A percentile compares a stretch with the other conserved stretches of the same genome.
Conservation (phyloP, 495 filamentous ascomycete genomes). For the Aspergillus hancockii region DNA sequence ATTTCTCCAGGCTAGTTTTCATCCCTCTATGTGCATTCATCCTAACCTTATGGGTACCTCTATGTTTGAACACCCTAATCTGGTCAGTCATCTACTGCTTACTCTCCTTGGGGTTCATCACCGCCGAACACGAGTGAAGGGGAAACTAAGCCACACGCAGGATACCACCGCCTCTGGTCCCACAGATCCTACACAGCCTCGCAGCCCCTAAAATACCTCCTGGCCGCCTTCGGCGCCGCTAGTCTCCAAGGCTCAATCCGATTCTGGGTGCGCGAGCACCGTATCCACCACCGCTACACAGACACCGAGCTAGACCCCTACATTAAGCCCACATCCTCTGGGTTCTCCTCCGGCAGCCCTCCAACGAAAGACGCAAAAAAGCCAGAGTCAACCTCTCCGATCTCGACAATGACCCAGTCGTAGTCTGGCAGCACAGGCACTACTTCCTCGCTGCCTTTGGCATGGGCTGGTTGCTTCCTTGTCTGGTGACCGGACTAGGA, state of each 20-base stretch:
- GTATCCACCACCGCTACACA: constrained; percentile 92
- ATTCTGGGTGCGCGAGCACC: constrained; percentile 90
- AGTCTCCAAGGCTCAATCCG: constrained; percentile 86
- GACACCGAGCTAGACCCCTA: constrained; percentile 95
- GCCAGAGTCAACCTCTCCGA: constrained; percentile 94
- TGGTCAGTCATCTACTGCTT: too few relatives aligned
- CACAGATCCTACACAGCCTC: constrained; percentile 82
- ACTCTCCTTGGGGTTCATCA: too few relatives aligned
- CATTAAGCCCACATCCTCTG: too few relatives aligned
- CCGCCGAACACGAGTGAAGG: too few relatives aligned
- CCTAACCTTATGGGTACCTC: too few relatives aligned
- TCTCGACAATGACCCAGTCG: constrained; percentile 81
- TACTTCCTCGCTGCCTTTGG: constrained; percentile 76
- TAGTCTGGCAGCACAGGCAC: constrained; percentile 83
- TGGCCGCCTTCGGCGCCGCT: constrained; percentile 80
- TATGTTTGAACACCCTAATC: too few relatives aligned
- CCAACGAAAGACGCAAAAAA: too few relatives aligned
- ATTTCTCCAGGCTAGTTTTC: too few relatives aligned
- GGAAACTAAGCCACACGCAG: too few relatives aligned
- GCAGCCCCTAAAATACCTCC: constrained; percentile 75
- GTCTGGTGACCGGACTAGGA: constrained; percentile 68
- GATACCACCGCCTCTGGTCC: constrained; percentile 84
- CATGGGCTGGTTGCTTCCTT: constrained; percentile 81
- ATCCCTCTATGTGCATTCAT: too few relatives aligned
- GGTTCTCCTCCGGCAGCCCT: too few relatives aligned